Evolutionary conservation across 2,329 filamentous ascomycete species (phyloP).

Genomic region (Fusarium tuaranense): DNA sequence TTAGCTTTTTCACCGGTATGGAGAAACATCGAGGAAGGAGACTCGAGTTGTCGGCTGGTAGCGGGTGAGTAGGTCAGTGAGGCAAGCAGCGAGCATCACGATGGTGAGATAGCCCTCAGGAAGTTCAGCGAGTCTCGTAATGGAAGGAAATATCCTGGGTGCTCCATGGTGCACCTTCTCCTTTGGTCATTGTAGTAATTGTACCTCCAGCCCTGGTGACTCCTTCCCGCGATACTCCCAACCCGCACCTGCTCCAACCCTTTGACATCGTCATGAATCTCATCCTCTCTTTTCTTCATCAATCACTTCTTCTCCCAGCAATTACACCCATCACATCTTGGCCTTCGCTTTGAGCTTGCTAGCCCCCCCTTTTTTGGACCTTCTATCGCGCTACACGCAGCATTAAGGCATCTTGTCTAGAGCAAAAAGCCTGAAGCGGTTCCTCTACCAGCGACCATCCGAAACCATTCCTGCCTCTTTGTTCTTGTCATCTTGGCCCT

Average conservation of each 20-base stretch:
- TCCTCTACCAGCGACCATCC: conserved; percentile 29
- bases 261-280: background rate
- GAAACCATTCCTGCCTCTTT: background rate
- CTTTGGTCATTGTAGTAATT: background rate
- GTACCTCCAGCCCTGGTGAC: background rate
- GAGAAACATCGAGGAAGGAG: background rate
- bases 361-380: conserved; percentile 41
- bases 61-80: background rate
- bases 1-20: background rate
- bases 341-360: conserved; percentile 28
- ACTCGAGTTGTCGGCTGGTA: background rate
- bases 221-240: background rate
- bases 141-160: background rate
- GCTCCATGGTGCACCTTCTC: background rate
- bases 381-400: conserved; percentile 42
- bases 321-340: conserved; percentile 31
- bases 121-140: background rate
- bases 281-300: background rate
- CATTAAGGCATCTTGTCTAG: conserved; percentile 42
- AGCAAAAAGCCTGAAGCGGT: conserved; percentile 27
- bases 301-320: background rate
- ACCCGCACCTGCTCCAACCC: background rate
- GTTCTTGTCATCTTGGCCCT: background rate
- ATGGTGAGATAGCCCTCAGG: background rate
- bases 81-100: background rate